These are phyloP conservation scores for Antitrichia curtipendula DNA, from an alignment of 225 moss, liverwort and hornwort genomes.

Conservation along the genomic window DNA sequence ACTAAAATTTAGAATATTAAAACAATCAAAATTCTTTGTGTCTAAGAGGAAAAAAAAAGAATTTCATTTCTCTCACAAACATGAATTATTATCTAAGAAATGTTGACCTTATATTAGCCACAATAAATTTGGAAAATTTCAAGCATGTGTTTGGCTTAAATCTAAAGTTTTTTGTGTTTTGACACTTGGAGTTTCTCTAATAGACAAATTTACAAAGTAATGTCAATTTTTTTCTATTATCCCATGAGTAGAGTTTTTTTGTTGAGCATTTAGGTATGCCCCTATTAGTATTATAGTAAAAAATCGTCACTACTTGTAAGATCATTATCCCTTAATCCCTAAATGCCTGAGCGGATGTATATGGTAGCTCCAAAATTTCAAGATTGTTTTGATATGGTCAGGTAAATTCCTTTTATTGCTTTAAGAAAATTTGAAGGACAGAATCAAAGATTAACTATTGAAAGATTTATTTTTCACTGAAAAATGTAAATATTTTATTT, in stretches of 20 bases:
- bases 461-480: too few species aligned
- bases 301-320: neutral
- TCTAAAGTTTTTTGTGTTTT: neutral
- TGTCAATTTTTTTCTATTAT: neutral
- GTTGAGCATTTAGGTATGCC: neutral
- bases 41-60: fast-evolving
- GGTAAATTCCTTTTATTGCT: too few species aligned
- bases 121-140: too few species aligned
- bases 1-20: neutral
- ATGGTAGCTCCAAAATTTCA: too few species aligned
- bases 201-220: neutral
- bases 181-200: fast-evolving
- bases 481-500: too few species aligned
- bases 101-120: fast-evolving
- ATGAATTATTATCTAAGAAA: neutral
- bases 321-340: neutral
- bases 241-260: fast-evolving
- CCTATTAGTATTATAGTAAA: fast-evolving
- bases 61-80: fast-evolving
- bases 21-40: too few species aligned
- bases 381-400: too few species aligned
- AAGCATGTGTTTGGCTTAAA: too few species aligned
- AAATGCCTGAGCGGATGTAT: too few species aligned
- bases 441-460: too few species aligned
- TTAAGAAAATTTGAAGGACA: too few species aligned